These are phyloP conservation scores for Haplosporangium gracile DNA, from an alignment of 192 early-diverging fungal genomes.

Conservation along the genomic window DNA sequence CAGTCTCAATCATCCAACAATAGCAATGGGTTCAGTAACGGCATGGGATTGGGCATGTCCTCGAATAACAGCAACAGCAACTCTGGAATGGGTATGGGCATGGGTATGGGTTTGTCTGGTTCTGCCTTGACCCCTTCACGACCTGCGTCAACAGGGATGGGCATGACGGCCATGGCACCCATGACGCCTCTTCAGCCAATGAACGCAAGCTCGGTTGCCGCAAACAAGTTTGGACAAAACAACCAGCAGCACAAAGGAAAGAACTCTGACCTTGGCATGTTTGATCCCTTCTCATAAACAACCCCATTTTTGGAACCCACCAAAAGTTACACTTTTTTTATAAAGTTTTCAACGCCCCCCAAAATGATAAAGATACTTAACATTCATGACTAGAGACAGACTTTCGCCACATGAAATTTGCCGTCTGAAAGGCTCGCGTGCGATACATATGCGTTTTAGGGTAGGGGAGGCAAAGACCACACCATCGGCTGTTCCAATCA, in stretches of 20 bases:
- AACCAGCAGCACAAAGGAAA: constrained; percentile 43
- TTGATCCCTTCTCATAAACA: constrained; percentile 54
- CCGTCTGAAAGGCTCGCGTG: too few species aligned
- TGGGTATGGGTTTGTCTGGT: constrained; percentile 22
- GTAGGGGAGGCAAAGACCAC: background rate
- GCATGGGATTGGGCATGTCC: constrained; percentile 34
- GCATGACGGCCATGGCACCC: constrained; percentile 29
- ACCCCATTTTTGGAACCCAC: background rate
- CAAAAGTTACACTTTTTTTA: background rate
- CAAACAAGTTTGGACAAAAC: constrained; percentile 20
- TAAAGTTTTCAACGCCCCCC: background rate
- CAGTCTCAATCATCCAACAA: constrained; percentile 21
- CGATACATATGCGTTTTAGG: too few species aligned
- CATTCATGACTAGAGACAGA: background rate
- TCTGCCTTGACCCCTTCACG: constrained; percentile 23
- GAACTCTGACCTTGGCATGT: constrained; percentile 53
- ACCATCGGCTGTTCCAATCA: background rate
- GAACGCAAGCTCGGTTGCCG: constrained; percentile 8
- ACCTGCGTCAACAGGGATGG: constrained; percentile 21
- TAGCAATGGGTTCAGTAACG: constrained; percentile 10
- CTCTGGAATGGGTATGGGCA: constrained; percentile 13
- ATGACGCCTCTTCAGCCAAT: constrained; percentile 50
- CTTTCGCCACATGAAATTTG: background rate
- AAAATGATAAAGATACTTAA: background rate
- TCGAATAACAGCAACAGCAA: background rate